phyloP scores from a whole-genome alignment of 441 rosid genomes.

The Viola pubescens region DNA sequence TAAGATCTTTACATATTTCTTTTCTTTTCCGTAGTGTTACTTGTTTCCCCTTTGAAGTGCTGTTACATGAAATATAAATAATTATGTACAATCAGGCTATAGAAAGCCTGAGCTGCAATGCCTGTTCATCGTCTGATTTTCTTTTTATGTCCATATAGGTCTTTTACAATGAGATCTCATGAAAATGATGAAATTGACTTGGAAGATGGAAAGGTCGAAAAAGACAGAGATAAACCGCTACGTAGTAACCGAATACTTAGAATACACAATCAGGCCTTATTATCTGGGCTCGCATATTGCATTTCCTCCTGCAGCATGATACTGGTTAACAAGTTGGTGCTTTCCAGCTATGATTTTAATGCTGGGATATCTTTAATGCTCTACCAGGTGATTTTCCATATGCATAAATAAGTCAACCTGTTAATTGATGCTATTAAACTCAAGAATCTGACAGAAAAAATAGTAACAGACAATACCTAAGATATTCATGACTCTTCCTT shows the following conservation, averaged over 20 bases:
- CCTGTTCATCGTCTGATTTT: neutral
- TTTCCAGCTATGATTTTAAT: slow-evolving; percentile 85
- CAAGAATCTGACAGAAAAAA: neutral
- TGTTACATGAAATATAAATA: neutral
- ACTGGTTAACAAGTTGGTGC: slow-evolving; percentile 87
- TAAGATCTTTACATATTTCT: neutral
- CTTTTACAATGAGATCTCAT: slow-evolving; percentile 44
- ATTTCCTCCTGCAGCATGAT: slow-evolving; percentile 97
- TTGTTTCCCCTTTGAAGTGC: neutral
- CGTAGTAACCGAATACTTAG: slow-evolving; percentile 32
- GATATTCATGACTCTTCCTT: slow-evolving; percentile 9
- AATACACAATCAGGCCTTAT: slow-evolving; percentile 70
- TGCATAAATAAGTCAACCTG: neutral
- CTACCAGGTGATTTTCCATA: slow-evolving; percentile 61
- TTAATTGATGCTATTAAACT: slow-evolving; percentile 1
- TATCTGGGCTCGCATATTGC: slow-evolving; percentile 90
- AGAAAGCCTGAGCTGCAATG: neutral
- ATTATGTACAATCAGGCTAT: neutral
- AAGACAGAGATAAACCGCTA: slow-evolving; percentile 43
- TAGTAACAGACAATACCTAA: neutral
- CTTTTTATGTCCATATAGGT: slow-evolving; percentile 30
- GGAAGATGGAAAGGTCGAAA: slow-evolving; percentile 73
- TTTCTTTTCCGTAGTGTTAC: neutral
- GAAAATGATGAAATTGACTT: slow-evolving; percentile 60
- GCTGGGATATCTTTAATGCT: slow-evolving; percentile 96